Evolutionary conservation across 208 protist genomes (phyloP), one percentile per base, ranked within the genome.

Genomic region (Leishmania guyanensis): DNA sequence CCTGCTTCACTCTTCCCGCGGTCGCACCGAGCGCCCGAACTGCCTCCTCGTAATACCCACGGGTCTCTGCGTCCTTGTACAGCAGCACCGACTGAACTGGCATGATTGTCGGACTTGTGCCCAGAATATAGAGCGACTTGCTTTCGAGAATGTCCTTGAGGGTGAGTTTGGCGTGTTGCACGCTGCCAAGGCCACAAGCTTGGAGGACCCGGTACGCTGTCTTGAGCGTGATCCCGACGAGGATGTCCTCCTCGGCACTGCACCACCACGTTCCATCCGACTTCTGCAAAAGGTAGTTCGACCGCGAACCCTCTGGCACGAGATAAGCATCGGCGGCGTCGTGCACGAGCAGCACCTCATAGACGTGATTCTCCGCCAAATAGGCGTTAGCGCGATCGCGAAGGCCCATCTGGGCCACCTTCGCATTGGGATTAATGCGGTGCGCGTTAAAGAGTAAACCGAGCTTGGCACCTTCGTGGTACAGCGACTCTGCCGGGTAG

Each of bases 221-320:
- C 51, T 81, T 70, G 8, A 97, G 87, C 33, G 94, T 97, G 43
- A 96, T 86, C 17, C 94, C 94, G 60, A 94, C 60, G 10, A 97
- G 83, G 81, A 97, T 96, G 76, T 96, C 88, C 71, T 90, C 83
- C 77, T 92, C 82, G 16, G 78, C 78, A 16, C 92, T 96, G 81
- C 92, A 95, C 74, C 88, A 85, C 56, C 94, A 74, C 60, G 76
- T 60, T 46, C 84, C 84, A 26, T 93, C 86, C 4, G 64, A 36
- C 46, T 79, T 88, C 60, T 92, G 69, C 33, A 97, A 56, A 50
- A 97, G 77, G 80, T 94, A 97, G 81, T 96, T 97, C 12, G 94
- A 96, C 58, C 92, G 92, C 36, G 94, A 95, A 1, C 94, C 92
- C 80, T 97, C 94, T 22, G 94, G 91, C 3, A 97, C 87, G 20